These are phyloP conservation scores for Margaritispora aquatica DNA, from an alignment of 495 filamentous ascomycete genomes.

Conservation along the genomic window DNA sequence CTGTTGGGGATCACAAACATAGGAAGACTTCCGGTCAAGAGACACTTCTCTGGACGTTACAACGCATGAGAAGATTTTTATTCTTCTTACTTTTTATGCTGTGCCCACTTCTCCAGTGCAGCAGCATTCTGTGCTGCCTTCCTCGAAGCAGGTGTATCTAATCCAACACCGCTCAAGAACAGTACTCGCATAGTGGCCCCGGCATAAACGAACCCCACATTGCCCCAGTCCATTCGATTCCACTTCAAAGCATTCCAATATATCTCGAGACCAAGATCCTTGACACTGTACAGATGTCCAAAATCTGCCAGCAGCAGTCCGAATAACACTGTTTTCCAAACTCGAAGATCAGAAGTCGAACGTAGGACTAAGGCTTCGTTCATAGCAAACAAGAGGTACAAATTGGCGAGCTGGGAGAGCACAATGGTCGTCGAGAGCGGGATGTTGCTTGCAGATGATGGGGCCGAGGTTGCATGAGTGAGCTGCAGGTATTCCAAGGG, in stretches of 20 bases:
- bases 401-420: slow-evolving; percentile 56
- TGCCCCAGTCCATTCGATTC: slow-evolving; percentile 63
- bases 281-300: slow-evolving; percentile 57
- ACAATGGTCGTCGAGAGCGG: slow-evolving; percentile 43
- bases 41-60: not conserved
- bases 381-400: slow-evolving; percentile 61
- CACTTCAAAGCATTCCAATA: slow-evolving; percentile 33
- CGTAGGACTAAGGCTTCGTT: slow-evolving; percentile 66
- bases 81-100: not conserved
- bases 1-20: too few relatives aligned
- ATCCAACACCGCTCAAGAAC: slow-evolving; percentile 47
- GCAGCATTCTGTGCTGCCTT: slow-evolving; percentile 3
- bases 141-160: slow-evolving; percentile 21
- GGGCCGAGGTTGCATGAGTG: slow-evolving; percentile 40
- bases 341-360: slow-evolving; percentile 48
- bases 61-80: not conserved
- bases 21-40: too few relatives aligned
- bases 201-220: slow-evolving; percentile 55
- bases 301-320: slow-evolving; percentile 59
- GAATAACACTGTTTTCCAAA: slow-evolving; percentile 58
- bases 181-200: slow-evolving; percentile 48
- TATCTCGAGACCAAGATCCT: slow-evolving; percentile 34
- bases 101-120: slow-evolving; percentile 5
- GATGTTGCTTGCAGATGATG: slow-evolving; percentile 15
- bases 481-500: slow-evolving; percentile 54